Base-by-base conservation (phyloP, 139 green algal genomes). In the Picochlorum sp. region DNA sequence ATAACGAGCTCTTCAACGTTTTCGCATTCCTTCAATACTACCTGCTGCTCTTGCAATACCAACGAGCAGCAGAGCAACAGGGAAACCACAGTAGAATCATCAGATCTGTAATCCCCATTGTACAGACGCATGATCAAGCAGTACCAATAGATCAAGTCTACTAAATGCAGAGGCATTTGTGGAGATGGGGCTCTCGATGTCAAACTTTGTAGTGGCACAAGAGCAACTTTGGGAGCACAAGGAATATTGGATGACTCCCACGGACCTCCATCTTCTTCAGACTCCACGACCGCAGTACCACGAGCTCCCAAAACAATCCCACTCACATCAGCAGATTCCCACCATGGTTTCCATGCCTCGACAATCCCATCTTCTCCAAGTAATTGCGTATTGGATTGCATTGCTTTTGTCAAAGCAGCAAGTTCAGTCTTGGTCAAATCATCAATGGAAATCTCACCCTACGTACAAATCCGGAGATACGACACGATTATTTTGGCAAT, bases 91-190 rank as follows among this genome's bases (percentile, higher is more conserved):
- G 25, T 16, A 31, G 47, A 8, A 52, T 24, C 24, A 16, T 73
- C 55, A 4, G 54, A 33, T 2, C 1, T 14, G 9, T 51, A 78
- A 31, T 83, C 65, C 0, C 81, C 81, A 47, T 83, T 72, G 55
- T 65, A 83, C 33, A 57, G 57, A 29, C 76, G 63, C 52, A 81
- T 29, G 0, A 66, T 40, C 20, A 68, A 32, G 65, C 73, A 83
- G 68, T 88, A 88, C 20, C 64, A 47, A 33, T 77, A 88, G 40
- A 88, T 24, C 29, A 83, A 26, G 39, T 86, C 68, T 29, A 80
- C 36, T 35, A 82, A 50, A 57, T 83, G 75, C 47, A 59, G 74
- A 9, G 26, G 61, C 57, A 88, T 66, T 55, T 81, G 29, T 28
- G 73, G 73, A 6, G 78, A 86, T 3, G 80, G 74, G 28, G 39